These are phyloP conservation scores for Stephania cephalantha DNA, from an alignment of 164 flowering plant species.

Conservation along the genomic window DNA sequence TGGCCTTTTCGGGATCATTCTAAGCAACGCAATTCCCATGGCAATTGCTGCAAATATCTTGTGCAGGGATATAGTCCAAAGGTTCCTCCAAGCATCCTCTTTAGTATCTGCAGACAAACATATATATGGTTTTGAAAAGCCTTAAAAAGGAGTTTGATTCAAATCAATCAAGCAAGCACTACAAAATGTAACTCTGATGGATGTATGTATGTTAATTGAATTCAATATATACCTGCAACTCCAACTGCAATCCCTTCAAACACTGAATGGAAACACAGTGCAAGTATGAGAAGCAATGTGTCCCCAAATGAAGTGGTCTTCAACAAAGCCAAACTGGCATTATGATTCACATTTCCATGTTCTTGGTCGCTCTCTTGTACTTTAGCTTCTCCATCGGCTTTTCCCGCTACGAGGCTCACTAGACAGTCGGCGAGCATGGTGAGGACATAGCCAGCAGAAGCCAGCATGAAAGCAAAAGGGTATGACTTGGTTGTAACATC, in stretches of 20 bases:
- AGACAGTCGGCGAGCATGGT: constrained; percentile 76
- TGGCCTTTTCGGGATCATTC: constrained; percentile 66
- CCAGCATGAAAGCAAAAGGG: constrained; percentile 81
- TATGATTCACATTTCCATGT: constrained; percentile 3
- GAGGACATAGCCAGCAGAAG: constrained; percentile 56
- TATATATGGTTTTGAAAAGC: neutral
- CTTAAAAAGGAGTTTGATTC: too few species aligned
- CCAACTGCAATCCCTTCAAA: constrained; percentile 91
- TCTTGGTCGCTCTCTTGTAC: constrained; percentile 11
- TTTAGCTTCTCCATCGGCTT: constrained; percentile 17
- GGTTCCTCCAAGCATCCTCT: constrained; percentile 76
- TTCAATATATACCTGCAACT: constrained; percentile 47
- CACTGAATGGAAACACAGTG: constrained; percentile 75
- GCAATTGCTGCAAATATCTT: constrained; percentile 79
- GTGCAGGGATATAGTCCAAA: constrained; percentile 83
- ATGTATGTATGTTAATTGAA: too few species aligned
- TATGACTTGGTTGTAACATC: constrained; percentile 42
- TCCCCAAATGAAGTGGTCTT: constrained; percentile 53
- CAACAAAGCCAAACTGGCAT: constrained; percentile 27
- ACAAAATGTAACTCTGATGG: too few species aligned
- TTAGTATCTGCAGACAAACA: constrained; percentile 30
- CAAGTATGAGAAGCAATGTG: constrained; percentile 61
- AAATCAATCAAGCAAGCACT: too few species aligned
- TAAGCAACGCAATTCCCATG: constrained; percentile 82
- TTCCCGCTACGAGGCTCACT: constrained; percentile 18